These are phyloP conservation scores for Colletotrichum sp. DNA, from an alignment of 2,329 filamentous ascomycete species.

Conservation along the genomic window DNA sequence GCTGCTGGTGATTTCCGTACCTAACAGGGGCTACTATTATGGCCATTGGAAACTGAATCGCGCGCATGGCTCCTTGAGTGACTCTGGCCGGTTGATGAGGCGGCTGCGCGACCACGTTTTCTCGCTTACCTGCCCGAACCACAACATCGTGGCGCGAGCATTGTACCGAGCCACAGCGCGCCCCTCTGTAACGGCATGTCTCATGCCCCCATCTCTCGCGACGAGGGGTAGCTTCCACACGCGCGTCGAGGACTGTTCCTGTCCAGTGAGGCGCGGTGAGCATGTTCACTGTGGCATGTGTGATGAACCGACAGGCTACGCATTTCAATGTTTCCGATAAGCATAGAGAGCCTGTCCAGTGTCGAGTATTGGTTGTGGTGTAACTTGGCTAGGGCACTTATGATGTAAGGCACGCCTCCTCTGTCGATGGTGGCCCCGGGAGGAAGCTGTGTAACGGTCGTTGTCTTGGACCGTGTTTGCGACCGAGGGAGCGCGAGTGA, in stretches of 20 bases:
- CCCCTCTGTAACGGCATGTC: slow-evolving; percentile 14
- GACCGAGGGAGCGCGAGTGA: not conserved
- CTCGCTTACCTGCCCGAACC: not conserved
- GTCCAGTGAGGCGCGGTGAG: not conserved
- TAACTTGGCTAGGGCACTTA: not conserved
- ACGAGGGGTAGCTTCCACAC: not conserved
- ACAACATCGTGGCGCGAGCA: slow-evolving; percentile 12
- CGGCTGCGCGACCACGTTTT: not conserved
- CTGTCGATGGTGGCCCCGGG: not conserved
- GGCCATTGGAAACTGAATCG: not conserved
- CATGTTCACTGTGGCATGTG: not conserved
- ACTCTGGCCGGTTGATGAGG: not conserved
- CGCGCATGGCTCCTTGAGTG: not conserved
- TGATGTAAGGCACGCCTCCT: not conserved
- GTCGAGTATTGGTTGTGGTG: not conserved
- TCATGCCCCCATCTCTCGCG: not conserved
- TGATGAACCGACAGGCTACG: not conserved
- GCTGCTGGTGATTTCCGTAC: not conserved
- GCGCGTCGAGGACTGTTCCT: not conserved
- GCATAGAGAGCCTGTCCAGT: not conserved
- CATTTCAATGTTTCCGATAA: not conserved
- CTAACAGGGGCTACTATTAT: not conserved
- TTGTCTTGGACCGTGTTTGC: not conserved
- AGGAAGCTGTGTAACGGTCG: not conserved
- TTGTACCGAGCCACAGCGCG: not conserved